phyloP scores from a whole-genome alignment of 257 asterid species.

The Fraxinus excelsior region DNA sequence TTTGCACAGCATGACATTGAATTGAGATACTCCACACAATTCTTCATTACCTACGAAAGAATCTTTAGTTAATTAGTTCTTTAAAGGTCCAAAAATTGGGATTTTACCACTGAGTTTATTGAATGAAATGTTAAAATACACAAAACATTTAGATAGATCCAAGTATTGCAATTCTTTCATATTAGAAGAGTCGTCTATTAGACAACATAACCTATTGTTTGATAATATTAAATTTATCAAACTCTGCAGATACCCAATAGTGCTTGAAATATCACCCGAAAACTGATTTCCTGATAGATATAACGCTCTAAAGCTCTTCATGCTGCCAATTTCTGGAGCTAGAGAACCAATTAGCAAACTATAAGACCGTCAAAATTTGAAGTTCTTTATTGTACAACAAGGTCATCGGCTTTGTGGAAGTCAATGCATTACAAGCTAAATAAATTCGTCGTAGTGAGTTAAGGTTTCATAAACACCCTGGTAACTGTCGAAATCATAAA shows the following conservation, averaged over 20 bases:
- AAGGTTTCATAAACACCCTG: too few relatives aligned
- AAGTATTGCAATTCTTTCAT: too few relatives aligned
- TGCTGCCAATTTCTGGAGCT: conserved; percentile 15
- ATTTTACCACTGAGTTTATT: conserved; percentile 6
- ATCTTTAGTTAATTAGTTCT: not conserved
- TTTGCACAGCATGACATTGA: not conserved
- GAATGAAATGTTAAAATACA: not conserved
- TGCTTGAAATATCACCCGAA: too few relatives aligned
- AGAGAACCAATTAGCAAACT: too few relatives aligned
- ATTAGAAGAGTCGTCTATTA: too few relatives aligned
- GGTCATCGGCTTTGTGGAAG: not conserved
- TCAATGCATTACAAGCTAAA: not conserved
- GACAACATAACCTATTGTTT: too few relatives aligned
- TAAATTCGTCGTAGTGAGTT: not conserved
- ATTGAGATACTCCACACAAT: conserved; percentile 11
- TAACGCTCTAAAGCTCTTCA: not conserved
- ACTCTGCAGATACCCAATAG: not conserved
- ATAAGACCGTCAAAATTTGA: not conserved
- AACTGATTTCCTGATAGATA: conserved; percentile 8
- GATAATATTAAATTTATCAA: too few relatives aligned
- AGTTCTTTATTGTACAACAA: not conserved
- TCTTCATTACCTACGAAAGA: conserved; percentile 1
- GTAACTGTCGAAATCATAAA: too few relatives aligned
- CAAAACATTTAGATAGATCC: not conserved
- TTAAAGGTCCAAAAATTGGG: conserved; percentile 7